phyloP scores from a whole-genome alignment of 495 filamentous ascomycete genomes.

The Penicillium canescens region DNA sequence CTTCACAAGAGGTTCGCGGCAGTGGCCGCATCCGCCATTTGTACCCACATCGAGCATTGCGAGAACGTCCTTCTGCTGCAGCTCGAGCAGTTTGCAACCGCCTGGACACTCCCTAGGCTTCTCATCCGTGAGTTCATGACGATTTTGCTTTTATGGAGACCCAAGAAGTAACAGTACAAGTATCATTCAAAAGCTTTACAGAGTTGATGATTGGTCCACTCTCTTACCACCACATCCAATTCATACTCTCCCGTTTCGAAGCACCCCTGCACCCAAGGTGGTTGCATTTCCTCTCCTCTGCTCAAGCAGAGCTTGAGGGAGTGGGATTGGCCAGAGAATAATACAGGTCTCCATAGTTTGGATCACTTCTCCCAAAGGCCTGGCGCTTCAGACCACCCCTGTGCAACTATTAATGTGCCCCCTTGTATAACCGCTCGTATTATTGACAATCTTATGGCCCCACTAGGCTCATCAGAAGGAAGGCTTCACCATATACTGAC shows the following conservation, averaged over 20 bases:
- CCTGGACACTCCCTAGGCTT: conserved; percentile 19
- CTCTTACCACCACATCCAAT: conserved; percentile 2
- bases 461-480: no score
- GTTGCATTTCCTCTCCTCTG: conserved; percentile 13
- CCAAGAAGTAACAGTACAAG: background rate
- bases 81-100: conserved; percentile 14
- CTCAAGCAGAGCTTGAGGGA: background rate
- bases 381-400: no score
- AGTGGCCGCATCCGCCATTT: background rate
- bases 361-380: no score
- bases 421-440: no score
- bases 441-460: no score
- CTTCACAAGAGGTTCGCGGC: conserved; percentile 15
- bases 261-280: conserved; percentile 18
- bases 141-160: background rate
- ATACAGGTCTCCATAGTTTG: no score
- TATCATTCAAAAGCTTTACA: conserved; percentile 17
- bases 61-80: conserved; percentile 13
- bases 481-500: no score
- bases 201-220: conserved; percentile 10
- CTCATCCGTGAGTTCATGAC: conserved; percentile 11
- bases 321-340: no score
- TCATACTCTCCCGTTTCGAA: conserved; percentile 18
- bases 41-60: conserved; percentile 10
- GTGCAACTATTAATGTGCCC: no score